phyloP scores from a whole-genome alignment of 106 monocot genomes.

The Dioscorea zingiberensis region DNA sequence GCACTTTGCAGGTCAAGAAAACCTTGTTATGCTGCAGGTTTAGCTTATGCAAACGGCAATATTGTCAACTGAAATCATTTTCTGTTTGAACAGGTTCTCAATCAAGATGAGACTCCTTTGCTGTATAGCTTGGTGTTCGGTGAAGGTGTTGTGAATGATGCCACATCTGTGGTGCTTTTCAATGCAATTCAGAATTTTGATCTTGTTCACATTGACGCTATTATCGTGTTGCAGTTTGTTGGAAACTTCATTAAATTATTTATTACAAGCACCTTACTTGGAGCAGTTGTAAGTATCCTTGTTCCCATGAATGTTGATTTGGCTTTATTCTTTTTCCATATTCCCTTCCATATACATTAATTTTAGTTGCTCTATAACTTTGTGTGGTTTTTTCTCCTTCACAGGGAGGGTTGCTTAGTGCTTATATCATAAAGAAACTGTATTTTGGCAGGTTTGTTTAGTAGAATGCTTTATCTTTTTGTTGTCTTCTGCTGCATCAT shows the following conservation, averaged over 20 bases:
- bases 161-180: conserved; percentile 94
- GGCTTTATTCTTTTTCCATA: background rate
- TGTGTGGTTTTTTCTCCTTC: conserved; percentile 13
- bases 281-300: conserved; percentile 60
- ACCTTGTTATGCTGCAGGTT: background rate
- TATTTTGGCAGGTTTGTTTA: conserved; percentile 83
- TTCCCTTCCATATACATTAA: no score
- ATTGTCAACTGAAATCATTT: background rate
- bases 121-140: conserved; percentile 96
- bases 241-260: conserved; percentile 86
- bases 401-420: conserved; percentile 84
- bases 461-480: no score
- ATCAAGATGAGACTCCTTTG: conserved; percentile 96
- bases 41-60: background rate
- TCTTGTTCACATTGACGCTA: conserved; percentile 65
- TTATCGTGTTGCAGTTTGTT: conserved; percentile 43
- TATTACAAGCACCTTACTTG: conserved; percentile 80
- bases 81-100: conserved; percentile 61
- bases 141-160: conserved; percentile 99
- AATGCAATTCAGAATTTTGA: conserved; percentile 94
- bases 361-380: background rate
- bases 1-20: conserved; percentile 81
- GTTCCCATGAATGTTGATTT: background rate
- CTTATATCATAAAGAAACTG: conserved; percentile 82
- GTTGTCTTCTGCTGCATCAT: no score